Percentiles rank a stretch among this genome's conserved stretches.
Evolutionary conservation across 2,329 filamentous ascomycete species (phyloP).

Genomic region (Aspergillus sp.): DNA sequence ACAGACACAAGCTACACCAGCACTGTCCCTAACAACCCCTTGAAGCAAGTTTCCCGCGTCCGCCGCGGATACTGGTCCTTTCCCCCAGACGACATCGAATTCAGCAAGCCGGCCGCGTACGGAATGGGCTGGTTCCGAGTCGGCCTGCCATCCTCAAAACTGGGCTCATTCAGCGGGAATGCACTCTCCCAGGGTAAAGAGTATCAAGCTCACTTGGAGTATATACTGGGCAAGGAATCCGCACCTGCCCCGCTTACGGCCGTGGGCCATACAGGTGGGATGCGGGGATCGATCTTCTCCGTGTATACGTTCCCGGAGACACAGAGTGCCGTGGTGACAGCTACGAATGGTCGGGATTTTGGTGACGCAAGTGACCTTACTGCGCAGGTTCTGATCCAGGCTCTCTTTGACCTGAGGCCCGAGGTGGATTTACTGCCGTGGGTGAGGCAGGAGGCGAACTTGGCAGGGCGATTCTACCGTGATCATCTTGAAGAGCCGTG

Average conservation of each 20-base stretch:
- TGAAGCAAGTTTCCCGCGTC: slow-evolving; percentile 18
- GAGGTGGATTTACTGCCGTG: slow-evolving; percentile 11
- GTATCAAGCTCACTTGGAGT: background rate
- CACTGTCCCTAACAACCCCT: slow-evolving; percentile 12
- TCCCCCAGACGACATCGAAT: slow-evolving; percentile 12
- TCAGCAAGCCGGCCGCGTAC: slow-evolving; percentile 18
- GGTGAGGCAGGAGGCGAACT: slow-evolving; percentile 10
- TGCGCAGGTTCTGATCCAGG: slow-evolving; percentile 17
- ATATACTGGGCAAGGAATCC: slow-evolving; percentile 7
- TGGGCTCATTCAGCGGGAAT: slow-evolving; percentile 17
- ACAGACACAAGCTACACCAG: background rate
- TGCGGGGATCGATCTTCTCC: slow-evolving; percentile 19
- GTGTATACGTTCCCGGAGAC: slow-evolving; percentile 29
- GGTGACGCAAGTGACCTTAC: slow-evolving; percentile 19
- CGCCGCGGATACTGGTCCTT: slow-evolving; percentile 19
- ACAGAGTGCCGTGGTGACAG: slow-evolving; percentile 25
- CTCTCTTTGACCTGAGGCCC: slow-evolving; percentile 18
- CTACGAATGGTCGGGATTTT: slow-evolving; percentile 20
- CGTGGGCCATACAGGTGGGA: slow-evolving; percentile 27
- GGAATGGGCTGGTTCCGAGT: slow-evolving; percentile 25
- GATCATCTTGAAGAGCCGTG: slow-evolving; percentile 4
- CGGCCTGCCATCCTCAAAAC: slow-evolving; percentile 20
- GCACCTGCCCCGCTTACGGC: slow-evolving; percentile 10
- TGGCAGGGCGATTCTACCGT: background rate
- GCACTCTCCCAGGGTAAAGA: background rate